phyloP scores from a whole-genome alignment of 306 rosid species.

The Cicer cuneatum region DNA sequence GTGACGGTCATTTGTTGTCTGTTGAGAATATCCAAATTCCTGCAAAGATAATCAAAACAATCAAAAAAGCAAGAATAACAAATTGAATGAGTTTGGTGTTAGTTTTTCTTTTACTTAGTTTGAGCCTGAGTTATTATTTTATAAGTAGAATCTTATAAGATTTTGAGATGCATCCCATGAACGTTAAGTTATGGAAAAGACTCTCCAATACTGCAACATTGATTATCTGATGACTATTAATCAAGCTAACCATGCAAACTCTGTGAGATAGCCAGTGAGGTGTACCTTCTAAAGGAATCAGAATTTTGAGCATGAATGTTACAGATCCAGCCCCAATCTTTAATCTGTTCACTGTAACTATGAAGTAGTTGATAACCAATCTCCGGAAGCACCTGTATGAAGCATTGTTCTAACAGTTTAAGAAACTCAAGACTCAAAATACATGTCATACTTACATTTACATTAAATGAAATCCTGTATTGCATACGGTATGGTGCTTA shows the following conservation, averaged over 20 bases:
- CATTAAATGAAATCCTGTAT: constrained; percentile 38
- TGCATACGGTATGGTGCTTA: constrained; percentile 49
- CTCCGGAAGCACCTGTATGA: constrained; percentile 78
- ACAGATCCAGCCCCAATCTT: constrained; percentile 97
- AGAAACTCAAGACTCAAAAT: constrained; percentile 41
- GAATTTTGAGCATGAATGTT: constrained; percentile 69
- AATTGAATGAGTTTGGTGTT: constrained; percentile 4
- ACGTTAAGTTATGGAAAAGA: constrained; percentile 11
- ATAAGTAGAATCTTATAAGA: not conserved
- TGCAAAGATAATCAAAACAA: constrained; percentile 50
- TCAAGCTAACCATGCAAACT: constrained; percentile 29
- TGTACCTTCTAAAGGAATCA: constrained; percentile 73
- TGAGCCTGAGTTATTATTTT: constrained; percentile 31
- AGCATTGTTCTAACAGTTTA: constrained; percentile 40
- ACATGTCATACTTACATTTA: constrained; percentile 3
- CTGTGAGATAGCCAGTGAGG: constrained; percentile 18
- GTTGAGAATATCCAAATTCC: constrained; percentile 84
- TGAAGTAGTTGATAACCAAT: constrained; percentile 81
- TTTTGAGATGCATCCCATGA: constrained; percentile 26
- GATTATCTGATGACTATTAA: constrained; percentile 28
- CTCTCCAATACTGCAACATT: constrained; percentile 1
- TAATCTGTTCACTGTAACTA: constrained; percentile 65
- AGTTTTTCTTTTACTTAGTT: constrained; percentile 25
- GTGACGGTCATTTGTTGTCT: constrained; percentile 57
- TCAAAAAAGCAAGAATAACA: constrained; percentile 26